Evolutionary conservation across 73 alveolate species (phyloP), one percentile per base, ranked within the genome.

Genomic region (Paramecium bursaria): DNA sequence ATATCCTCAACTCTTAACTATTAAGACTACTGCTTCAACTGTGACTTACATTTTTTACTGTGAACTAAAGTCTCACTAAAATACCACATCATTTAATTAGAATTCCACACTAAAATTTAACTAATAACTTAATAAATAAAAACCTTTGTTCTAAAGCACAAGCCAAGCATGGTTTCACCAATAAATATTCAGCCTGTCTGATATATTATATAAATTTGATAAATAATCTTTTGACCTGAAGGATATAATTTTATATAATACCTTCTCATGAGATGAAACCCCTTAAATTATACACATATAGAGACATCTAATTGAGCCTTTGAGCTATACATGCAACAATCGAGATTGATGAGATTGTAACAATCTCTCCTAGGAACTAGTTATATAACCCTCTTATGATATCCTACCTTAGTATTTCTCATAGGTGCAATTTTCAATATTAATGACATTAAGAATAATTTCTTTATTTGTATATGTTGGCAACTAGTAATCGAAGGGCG

Each of bases 261-360:
- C 49, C 31, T 57, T 50, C 51, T 30, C 7, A 57, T 57, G 27
- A 30, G 76, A 57, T 57, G 27, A 30, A 48, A 33, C 44, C 21
- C 82, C 82, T 42, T 67, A 67, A 19, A 67, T 67, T 47, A 67
- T 39, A 67, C 82, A 67, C 1, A 33, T 35, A 47, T 67, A 67
- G 17, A 67, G 33, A 42, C 82, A 67, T 35, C 44, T 15, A 15
- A 19, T 11, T 25, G 60, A 39, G 46, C 21, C 19, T 42, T 42
- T 67, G 14, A 15, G 46, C 11, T 22, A 39, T 4, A 67, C 35
- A 17, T 67, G 44, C 14, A 67, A 46, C 21, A 67, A 67, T 67
- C 22, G 14, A 0, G 60, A 21, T 35, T 67, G n/a, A n/a, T n/a
- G n/a, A n/a, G n/a, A 67, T 67, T 15, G 33, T 3, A 15, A 15